Conservation (phyloP, 345 rosid species). For the Limnanthes douglasii region DNA sequence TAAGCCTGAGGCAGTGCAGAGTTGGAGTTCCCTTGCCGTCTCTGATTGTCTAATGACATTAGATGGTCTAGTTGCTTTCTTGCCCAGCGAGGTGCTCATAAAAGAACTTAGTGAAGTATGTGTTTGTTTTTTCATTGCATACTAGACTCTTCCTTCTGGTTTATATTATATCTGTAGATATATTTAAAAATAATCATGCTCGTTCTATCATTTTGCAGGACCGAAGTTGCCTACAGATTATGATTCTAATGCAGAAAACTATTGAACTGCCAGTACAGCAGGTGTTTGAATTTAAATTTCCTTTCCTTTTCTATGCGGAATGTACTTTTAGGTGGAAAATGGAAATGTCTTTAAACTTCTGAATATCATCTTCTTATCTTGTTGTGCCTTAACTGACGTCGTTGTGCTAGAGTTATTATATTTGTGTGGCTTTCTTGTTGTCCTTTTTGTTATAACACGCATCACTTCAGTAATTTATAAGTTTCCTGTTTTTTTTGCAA, state of each 20-base stretch:
- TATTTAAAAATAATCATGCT: slow-evolving; percentile 4
- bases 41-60: slow-evolving; percentile 64
- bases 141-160: slow-evolving; percentile 4
- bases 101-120: slow-evolving; percentile 74
- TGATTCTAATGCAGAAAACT: slow-evolving; percentile 55
- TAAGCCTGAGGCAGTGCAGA: slow-evolving; percentile 75
- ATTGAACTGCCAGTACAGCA: slow-evolving; percentile 58
- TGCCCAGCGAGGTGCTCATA: slow-evolving; percentile 53
- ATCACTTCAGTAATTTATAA: too few relatives aligned
- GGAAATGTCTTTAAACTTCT: slow-evolving; percentile 2
- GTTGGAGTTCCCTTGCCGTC: slow-evolving; percentile 76
- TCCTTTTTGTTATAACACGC: too few relatives aligned
- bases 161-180: slow-evolving; percentile 5
- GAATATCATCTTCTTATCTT: slow-evolving; percentile 5
- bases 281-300: slow-evolving; percentile 27
- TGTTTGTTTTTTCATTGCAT: slow-evolving; percentile 5
- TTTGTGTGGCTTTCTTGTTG: too few relatives aligned
- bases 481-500: too few relatives aligned
- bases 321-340: not conserved
- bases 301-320: not conserved
- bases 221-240: slow-evolving; percentile 42
- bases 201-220: slow-evolving; percentile 37
- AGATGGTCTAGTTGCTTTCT: slow-evolving; percentile 55
- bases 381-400: too few relatives aligned
- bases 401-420: too few relatives aligned